phyloP scores from a whole-genome alignment of 192 early-diverging fungal genomes.

The Backusella psychrophila region DNA sequence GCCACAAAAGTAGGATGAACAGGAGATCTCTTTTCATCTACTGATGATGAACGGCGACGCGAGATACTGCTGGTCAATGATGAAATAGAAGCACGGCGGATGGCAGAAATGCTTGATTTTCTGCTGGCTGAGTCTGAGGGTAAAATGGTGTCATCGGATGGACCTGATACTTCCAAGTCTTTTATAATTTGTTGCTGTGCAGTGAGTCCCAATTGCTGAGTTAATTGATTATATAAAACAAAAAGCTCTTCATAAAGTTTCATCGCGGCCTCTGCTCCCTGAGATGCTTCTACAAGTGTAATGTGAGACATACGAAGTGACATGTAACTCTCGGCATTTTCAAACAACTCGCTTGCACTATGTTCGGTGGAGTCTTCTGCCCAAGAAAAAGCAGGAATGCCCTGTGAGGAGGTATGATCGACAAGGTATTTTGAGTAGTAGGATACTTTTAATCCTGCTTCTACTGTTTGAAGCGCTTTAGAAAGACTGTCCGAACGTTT shows the following conservation, averaged over 20 bases:
- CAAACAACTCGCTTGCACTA: constrained; percentile 50
- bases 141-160: not conserved
- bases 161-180: not conserved
- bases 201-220: not conserved
- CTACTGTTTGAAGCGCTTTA: constrained; percentile 59
- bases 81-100: constrained; percentile 2
- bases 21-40: not conserved
- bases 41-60: not conserved
- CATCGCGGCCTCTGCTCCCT: constrained; percentile 34
- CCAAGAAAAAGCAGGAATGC: not conserved
- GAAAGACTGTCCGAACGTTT: constrained; percentile 52
- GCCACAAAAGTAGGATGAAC: not conserved
- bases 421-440: not conserved
- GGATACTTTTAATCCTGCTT: constrained; percentile 49
- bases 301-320: not conserved
- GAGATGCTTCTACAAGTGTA: constrained; percentile 24
- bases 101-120: constrained; percentile 1
- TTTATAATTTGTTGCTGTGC: not conserved
- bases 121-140: not conserved
- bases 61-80: not conserved
- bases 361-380: constrained; percentile 35
- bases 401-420: not conserved
- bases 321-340: constrained; percentile 43
- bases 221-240: not conserved
- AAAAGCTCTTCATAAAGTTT: not conserved